Base-by-base conservation (phyloP, 169 alveolate species). In the Cryptosporidium meleagridis region DNA sequence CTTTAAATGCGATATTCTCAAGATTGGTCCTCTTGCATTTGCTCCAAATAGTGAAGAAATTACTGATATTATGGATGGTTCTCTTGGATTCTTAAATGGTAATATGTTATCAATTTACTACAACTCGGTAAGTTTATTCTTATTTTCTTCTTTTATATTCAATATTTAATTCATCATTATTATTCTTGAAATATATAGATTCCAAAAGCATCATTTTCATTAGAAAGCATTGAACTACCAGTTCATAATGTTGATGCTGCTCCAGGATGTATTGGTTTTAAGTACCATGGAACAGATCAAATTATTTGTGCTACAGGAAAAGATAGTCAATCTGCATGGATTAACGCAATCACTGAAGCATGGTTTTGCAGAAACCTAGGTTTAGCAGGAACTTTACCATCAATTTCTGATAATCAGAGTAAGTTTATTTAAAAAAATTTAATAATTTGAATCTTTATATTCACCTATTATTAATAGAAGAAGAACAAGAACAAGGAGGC, bases 351-450 rank as follows among this genome's bases (percentile, higher is more conserved):
- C 44, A 91, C 94, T 3, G 95, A 93, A 71, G 94, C 95, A 33
- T 93, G 95, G 95, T 93, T 92, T 68, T 93, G 95, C 85, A 70
- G 92, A 85, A 91, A 91, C 44, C 48, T 86, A 52, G 94, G 95
- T 29, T 69, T 94, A 84, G 92, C 91, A 84, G 92, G 95, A 92
- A 72, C 89, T n/a, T 80, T 80, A 35, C 80, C 89, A 4, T 61
- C 75, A 18, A 33, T 26, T 7, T 37, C 69, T 7, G 44, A 26
- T 21, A n/a, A 39, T 51, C 21, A 80, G 33, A 29, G 86, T 53
- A 73, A 73, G 61, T 55, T 26, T 16, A 65, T 31, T 0, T 8
- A 33, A 65, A n/a, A 10, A 65, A n/a, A 2, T 26, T 14, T 18
- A 33, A 23, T n/a, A 62, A 62, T 21, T 65, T 44, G 44, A 29